Evolutionary conservation across 1,284 basidiomycete genomes (phyloP), one percentile per base, ranked within the genome.

Genomic region (Apiotrichum akiyoshidainum): DNA sequence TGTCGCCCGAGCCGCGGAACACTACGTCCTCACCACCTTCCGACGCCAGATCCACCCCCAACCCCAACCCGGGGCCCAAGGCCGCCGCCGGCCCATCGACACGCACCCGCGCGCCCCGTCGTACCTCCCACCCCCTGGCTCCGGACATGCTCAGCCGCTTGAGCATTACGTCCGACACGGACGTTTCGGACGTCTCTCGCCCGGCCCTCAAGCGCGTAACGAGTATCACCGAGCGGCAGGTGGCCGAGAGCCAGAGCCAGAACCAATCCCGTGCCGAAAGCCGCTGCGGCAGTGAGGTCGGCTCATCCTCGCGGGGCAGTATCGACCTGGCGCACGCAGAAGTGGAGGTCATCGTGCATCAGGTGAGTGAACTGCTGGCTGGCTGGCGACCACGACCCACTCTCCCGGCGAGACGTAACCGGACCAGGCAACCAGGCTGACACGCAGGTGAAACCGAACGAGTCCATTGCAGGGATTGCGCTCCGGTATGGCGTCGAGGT

Each of bases 401-500:
- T 31, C 4, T 31, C 26, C 26, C 26, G 26, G 26, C 26, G 3
- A 31, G 26, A 31, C 3, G 3, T 7, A 31, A 3, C 26, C 26
- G 26, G 26, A 31, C 7, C 26, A 31, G 26, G 26, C 26, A 31
- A 31, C 26, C 26, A 31, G 26, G 31, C 46, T 48, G 34, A 48
- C 34, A 5, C 16, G 34, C 65, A 81, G 91, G 81, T 95, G 37
- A 78, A 81, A 56, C 80, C 85, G 6, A 82, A 81, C 21, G 92
- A 96, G 70, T 89, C 91, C 4, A 79, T 95, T 17, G 84, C 90
- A 16, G 87, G 90, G 16, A 87, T 96, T 21, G 86, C 92, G 0
- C 80, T 96, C 47, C 88, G 87, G 65, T 95, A 95, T 72, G 90
- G 90, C 5, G 87, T 93, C 55, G 83, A 86, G 11, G 80, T 94